phyloP scores from a whole-genome alignment of 768 basidiomycete genomes.

The Mycena vitilis region DNA sequence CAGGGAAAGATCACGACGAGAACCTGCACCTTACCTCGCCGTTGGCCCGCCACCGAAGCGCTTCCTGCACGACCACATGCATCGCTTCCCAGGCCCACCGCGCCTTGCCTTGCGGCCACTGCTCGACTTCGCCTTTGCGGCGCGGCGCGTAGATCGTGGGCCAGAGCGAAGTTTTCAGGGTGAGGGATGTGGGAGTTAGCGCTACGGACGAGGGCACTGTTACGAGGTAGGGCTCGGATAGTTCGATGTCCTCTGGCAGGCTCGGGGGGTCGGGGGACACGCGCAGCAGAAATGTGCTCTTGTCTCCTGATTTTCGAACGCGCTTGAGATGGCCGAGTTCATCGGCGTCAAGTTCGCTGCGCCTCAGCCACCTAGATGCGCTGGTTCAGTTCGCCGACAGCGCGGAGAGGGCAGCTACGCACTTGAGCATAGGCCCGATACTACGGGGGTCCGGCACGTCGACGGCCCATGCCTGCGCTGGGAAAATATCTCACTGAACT shows the following conservation, averaged over 20 bases:
- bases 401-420: slow-evolving; percentile 32
- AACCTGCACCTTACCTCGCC: slow-evolving; percentile 67
- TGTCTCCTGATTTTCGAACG: slow-evolving; percentile 65
- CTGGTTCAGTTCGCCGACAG: neutral
- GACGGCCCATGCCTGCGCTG: slow-evolving; percentile 83
- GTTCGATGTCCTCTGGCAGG: slow-evolving; percentile 61
- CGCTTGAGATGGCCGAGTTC: slow-evolving; percentile 82
- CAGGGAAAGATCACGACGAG: slow-evolving; percentile 6
- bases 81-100: slow-evolving; percentile 85
- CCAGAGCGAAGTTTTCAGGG: slow-evolving; percentile 82
- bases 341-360: slow-evolving; percentile 67
- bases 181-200: slow-evolving; percentile 71
- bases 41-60: slow-evolving; percentile 54
- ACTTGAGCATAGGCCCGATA: slow-evolving; percentile 75
- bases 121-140: slow-evolving; percentile 72
- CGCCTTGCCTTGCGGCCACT: slow-evolving; percentile 73
- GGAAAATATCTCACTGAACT: slow-evolving; percentile 13
- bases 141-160: slow-evolving; percentile 82
- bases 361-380: slow-evolving; percentile 73
- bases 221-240: slow-evolving; percentile 65
- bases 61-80: slow-evolving; percentile 60
- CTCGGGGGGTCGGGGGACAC: slow-evolving; percentile 54
- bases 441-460: slow-evolving; percentile 73
- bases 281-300: slow-evolving; percentile 67
- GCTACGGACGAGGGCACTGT: slow-evolving; percentile 77